Percentiles rank a stretch among this genome's conserved stretches.
Conservation (phyloP, 495 filamentous ascomycete genomes). For the Trichoderma erinaceum region DNA sequence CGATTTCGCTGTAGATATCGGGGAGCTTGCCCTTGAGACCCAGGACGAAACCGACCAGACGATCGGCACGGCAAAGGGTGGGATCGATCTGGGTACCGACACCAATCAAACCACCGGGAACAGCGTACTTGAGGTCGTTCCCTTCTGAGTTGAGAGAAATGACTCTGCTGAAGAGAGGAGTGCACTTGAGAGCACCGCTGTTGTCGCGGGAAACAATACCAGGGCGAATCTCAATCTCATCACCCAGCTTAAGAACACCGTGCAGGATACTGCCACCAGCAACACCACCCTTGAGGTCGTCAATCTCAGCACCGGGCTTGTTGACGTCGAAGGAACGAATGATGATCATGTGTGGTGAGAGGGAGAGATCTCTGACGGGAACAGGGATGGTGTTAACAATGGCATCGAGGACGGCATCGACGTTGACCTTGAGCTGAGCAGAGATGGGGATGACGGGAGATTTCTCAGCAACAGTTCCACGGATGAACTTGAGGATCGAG, state of each 20-base stretch:
- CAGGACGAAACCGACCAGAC: conserved; percentile 95
- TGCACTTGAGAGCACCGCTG: conserved; percentile 89
- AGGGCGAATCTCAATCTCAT: conserved; percentile 96
- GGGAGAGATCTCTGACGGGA: conserved; percentile 79
- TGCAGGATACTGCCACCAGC: conserved; percentile 94
- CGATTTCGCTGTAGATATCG: conserved; percentile 92
- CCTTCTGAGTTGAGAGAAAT: conserved; percentile 93
- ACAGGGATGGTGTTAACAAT: conserved; percentile 91
- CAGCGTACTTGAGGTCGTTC: conserved; percentile 96
- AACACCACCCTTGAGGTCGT: conserved; percentile 97
- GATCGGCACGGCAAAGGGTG: conserved; percentile 95
- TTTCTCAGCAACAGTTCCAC: conserved; percentile 91
- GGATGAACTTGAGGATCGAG: conserved; percentile 94
- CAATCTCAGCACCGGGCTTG: conserved; percentile 99
- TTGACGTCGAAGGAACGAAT: conserved; percentile 99
- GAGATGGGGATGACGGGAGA: conserved; percentile 97
- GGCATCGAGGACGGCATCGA: conserved; percentile 93
- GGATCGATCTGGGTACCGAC: conserved; percentile 96
- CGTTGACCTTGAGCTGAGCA: conserved; percentile 98
- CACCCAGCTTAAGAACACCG: conserved; percentile 89
- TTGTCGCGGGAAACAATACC: conserved; percentile 93
- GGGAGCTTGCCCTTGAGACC: conserved; percentile 87
- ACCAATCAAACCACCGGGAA: conserved; percentile 93
- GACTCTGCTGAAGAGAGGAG: conserved; percentile 90
- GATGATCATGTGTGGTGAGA: conserved; percentile 93